Evolutionary conservation across 1,139 yeast species (phyloP).

Genomic region (Geotrichum reessii): DNA sequence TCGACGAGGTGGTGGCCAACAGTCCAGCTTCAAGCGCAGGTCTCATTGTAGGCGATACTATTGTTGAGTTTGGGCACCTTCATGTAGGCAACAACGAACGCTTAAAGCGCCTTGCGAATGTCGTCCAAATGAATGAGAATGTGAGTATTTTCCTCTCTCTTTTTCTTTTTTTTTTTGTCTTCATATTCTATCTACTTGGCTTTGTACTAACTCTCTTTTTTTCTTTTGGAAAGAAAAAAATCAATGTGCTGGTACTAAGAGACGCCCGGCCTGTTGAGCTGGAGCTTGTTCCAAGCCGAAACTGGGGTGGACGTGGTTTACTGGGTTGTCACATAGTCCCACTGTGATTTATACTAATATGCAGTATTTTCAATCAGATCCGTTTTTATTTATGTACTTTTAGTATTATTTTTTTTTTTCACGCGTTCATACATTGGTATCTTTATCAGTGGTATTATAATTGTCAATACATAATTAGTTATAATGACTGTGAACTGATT

Average conservation of each 20-base stretch:
- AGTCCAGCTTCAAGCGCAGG: constrained; percentile 35
- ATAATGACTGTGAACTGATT: too few species aligned
- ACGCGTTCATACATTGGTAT: neutral
- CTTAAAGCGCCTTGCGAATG: constrained; percentile 40
- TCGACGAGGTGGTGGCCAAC: constrained; percentile 39
- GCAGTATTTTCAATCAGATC: neutral
- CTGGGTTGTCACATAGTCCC: constrained; percentile 66
- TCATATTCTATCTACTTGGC: too few species aligned
- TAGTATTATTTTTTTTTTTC: too few species aligned
- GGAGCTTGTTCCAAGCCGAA: constrained; percentile 46
- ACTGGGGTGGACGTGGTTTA: constrained; percentile 69
- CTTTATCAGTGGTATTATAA: too few species aligned
- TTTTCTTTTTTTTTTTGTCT: neutral
- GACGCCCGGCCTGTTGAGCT: constrained; percentile 30
- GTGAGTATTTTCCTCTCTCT: constrained; percentile 4
- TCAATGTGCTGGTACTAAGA: constrained; percentile 41
- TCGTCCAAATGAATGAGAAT: constrained; percentile 24
- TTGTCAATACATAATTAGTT: too few species aligned
- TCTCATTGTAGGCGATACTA: constrained; percentile 42
- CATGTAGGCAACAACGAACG: constrained; percentile 50
- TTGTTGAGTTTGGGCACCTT: constrained; percentile 50
- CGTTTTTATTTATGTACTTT: neutral
- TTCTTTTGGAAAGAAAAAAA: constrained; percentile 25
- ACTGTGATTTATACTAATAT: constrained; percentile 28
- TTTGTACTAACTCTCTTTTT: neutral